Percentiles rank a stretch among this genome's conserved stretches.
Evolutionary conservation across 129 eudicot species (phyloP).

Genomic region (Erigeron canadensis): DNA sequence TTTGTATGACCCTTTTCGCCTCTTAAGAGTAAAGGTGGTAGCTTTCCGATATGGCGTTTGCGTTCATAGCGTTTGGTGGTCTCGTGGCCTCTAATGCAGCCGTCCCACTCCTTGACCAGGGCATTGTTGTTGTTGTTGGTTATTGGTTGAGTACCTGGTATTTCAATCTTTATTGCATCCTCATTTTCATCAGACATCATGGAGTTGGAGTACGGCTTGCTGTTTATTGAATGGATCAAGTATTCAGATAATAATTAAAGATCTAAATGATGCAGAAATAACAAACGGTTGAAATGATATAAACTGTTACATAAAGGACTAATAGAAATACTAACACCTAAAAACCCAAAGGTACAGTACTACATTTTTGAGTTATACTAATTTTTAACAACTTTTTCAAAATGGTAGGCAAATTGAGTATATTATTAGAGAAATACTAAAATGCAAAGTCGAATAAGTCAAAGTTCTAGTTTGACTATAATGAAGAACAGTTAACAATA

Average conservation of each 20-base stretch:
- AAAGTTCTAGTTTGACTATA: too few species aligned
- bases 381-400: too few species aligned
- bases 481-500: too few species aligned
- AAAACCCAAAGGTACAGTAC: too few species aligned
- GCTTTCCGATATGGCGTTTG: conserved; percentile 26
- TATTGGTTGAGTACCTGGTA: not conserved
- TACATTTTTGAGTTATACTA: too few species aligned
- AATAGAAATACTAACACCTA: too few species aligned
- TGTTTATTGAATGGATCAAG: not conserved
- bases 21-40: conserved; percentile 34
- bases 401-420: too few species aligned
- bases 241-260: not conserved
- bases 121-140: not conserved
- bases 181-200: conserved; percentile 19
- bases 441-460: too few species aligned
- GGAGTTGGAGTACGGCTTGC: not conserved
- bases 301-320: too few species aligned
- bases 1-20: conserved; percentile 16
- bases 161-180: conserved; percentile 21
- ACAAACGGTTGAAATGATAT: too few species aligned
- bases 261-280: too few species aligned
- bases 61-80: conserved; percentile 1
- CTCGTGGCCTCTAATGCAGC: conserved; percentile 19
- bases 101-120: conserved; percentile 23
- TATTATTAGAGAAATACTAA: too few species aligned